These are phyloP conservation scores for Hyaloperonospora arabidopsidis DNA, from an alignment of 352 stramenopile species.

Conservation along the genomic window DNA sequence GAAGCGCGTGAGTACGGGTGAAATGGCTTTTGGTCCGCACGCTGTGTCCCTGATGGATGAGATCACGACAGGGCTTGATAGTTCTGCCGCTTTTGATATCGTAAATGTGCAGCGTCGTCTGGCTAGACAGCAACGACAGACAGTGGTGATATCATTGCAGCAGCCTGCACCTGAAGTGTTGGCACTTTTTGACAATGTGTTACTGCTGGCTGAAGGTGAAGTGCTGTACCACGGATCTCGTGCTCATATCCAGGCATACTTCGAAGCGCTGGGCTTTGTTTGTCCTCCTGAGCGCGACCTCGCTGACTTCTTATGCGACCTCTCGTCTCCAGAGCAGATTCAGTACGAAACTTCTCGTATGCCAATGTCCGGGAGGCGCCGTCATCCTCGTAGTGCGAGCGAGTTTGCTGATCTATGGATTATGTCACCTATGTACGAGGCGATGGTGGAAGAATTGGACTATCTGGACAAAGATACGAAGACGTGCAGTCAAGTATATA, in stretches of 20 bases:
- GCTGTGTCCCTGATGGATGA: conserved; percentile 41
- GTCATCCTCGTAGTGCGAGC: conserved; percentile 26
- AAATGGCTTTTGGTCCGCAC: conserved; percentile 75
- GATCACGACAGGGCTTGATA: conserved; percentile 46
- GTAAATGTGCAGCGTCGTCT: conserved; percentile 30
- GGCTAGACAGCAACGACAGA: conserved; percentile 36
- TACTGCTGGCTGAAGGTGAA: conserved; percentile 81
- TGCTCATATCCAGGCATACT: conserved; percentile 63
- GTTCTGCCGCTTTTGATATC: conserved; percentile 40
- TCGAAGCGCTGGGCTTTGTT: conserved; percentile 58
- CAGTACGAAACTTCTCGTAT: conserved; percentile 28
- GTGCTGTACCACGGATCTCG: conserved; percentile 83
- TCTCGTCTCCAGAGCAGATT: conserved; percentile 33
- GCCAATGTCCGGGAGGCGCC: conserved; percentile 23
- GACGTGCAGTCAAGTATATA: conserved; percentile 13
- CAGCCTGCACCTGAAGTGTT: conserved; percentile 88
- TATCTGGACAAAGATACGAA: conserved; percentile 24
- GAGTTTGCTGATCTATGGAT: conserved; percentile 40
- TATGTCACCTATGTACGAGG: conserved; percentile 36
- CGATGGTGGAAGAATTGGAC: conserved; percentile 32
- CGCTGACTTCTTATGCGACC: conserved; percentile 43
- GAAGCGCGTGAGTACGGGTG: conserved; percentile 86
- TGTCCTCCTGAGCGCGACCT: conserved; percentile 37
- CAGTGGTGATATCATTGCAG: conserved; percentile 67
- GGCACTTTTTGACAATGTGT: conserved; percentile 88